phyloP scores from a whole-genome alignment of 1,284 basidiomycete species.

The Tilletia indica region DNA sequence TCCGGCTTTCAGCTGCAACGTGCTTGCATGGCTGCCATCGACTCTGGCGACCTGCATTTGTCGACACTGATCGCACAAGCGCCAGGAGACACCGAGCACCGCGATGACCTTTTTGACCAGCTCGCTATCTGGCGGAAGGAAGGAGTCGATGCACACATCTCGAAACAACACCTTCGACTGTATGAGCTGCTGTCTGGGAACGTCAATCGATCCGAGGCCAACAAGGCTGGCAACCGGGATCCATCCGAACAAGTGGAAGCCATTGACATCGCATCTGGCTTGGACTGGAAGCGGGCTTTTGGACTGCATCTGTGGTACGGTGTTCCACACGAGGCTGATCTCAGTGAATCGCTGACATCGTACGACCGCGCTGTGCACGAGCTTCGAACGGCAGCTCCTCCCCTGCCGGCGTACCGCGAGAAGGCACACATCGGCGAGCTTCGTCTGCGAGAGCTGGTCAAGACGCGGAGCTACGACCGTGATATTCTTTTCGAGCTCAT shows the following conservation, averaged over 20 bases:
- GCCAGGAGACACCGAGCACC: conserved; percentile 70
- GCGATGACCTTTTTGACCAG: conserved; percentile 74
- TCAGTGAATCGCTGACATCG: conserved; percentile 68
- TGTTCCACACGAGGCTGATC: conserved; percentile 69
- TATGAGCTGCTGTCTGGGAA: conserved; percentile 84
- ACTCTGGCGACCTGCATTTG: conserved; percentile 77
- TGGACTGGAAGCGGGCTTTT: conserved; percentile 94
- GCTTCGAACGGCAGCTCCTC: conserved; percentile 42
- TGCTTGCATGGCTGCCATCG: conserved; percentile 74
- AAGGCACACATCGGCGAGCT: conserved; percentile 39
- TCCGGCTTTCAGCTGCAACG: conserved; percentile 83
- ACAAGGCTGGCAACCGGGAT: conserved; percentile 58
- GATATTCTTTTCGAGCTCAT: conserved; percentile 84
- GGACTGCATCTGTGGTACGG: conserved; percentile 90
- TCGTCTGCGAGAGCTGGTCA: conserved; percentile 35
- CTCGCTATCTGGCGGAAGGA: conserved; percentile 80
- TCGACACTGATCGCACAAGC: conserved; percentile 91
- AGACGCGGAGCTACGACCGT: conserved; percentile 37
- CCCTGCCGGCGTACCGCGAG: conserved; percentile 53
- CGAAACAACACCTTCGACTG: conserved; percentile 70
- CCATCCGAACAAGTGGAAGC: conserved; percentile 66
- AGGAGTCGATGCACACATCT: conserved; percentile 71
- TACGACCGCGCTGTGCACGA: conserved; percentile 62
- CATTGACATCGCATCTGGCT: conserved; percentile 70
- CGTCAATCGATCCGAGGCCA: conserved; percentile 64